Evolutionary conservation across 2,329 filamentous ascomycete species (phyloP), one percentile per base, ranked within the genome.

Genomic region (Dothiorella sarmentorum): DNA sequence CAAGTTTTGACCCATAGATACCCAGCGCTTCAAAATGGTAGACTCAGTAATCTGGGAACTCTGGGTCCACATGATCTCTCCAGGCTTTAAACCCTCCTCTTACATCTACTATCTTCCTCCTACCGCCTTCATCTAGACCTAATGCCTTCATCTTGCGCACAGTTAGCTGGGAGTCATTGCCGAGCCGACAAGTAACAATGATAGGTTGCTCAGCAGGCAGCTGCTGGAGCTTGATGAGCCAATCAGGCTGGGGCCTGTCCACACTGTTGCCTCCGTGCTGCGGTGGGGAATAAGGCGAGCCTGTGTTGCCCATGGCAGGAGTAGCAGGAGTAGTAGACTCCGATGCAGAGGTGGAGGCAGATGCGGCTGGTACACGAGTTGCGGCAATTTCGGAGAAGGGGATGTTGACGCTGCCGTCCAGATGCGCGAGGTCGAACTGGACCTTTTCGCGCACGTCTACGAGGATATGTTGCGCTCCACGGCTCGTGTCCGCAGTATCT

Each of bases 381-480:
- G 62, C 60, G 6, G 65, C 76, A 15, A 84, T 74, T 0, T 73
- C 77, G 11, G 84, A 88, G 66, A 87, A 89, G 0, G 85, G 89
- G 0, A 91, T 71, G 64, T 91, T 97, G 52, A 95, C 75, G 24
- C 90, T 90, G 0, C 88, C 88, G 0, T 85, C 78, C 7, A 99
- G 78, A 61, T 81, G 85, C 63, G 88, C 91, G 43, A 97, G 85
- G 15, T 88, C 87, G 64, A 90, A 97, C 61, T 96, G 90, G 26
- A 91, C 89, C 66, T 85, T 85, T 65, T 96, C 91, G 2, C 94
- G 82, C 1, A 96, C 91, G 64, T 97, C 94, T 2, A 97, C 72
- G 2, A 97, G 74, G 1, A 90, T 68, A 3, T 62, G 65, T 27
- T 69, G 63, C 13, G 60, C 33, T 33, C 60, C 62, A 7, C 51